Evolutionary conservation across 2,329 filamentous ascomycete species (phyloP).

Genomic region (Xylariaceae sp.): DNA sequence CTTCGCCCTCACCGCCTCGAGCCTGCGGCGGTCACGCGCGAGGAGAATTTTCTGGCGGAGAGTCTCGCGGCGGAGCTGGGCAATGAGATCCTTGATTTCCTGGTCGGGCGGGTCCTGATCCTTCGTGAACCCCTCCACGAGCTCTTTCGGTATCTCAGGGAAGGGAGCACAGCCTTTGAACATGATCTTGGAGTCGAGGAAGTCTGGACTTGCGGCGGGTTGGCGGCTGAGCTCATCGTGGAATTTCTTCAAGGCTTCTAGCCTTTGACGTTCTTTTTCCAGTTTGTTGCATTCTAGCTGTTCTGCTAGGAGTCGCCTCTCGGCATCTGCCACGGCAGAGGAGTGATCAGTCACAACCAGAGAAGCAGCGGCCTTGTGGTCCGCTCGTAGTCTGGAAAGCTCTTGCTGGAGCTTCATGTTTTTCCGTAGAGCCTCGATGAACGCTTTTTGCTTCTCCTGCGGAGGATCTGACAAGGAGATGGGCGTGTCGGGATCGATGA

Average conservation of each 20-base stretch:
- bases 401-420: slow-evolving; percentile 48
- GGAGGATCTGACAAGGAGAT: slow-evolving; percentile 35
- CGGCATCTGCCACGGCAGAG: slow-evolving; percentile 21
- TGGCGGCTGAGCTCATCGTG: slow-evolving; percentile 47
- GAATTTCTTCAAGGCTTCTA: slow-evolving; percentile 46
- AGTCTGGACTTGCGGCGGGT: slow-evolving; percentile 45
- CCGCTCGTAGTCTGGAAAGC: slow-evolving; percentile 37
- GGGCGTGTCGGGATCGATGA: slow-evolving; percentile 38
- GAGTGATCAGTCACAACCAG: slow-evolving; percentile 17
- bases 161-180: slow-evolving; percentile 41
- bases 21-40: slow-evolving; percentile 50
- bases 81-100: slow-evolving; percentile 44
- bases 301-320: slow-evolving; percentile 37
- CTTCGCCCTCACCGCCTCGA: slow-evolving; percentile 42
- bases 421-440: slow-evolving; percentile 47
- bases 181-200: slow-evolving; percentile 45
- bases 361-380: slow-evolving; percentile 23
- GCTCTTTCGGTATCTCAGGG: slow-evolving; percentile 47
- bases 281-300: slow-evolving; percentile 48
- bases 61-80: slow-evolving; percentile 52
- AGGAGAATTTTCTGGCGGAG: slow-evolving; percentile 53
- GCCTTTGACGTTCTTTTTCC: slow-evolving; percentile 45
- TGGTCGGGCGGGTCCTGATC: slow-evolving; percentile 36
- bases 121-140: slow-evolving; percentile 45
- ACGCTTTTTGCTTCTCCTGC: slow-evolving; percentile 48